Evolutionary conservation across 2,329 filamentous ascomycete genomes (phyloP).

Genomic region (Epichloe hybrida): DNA sequence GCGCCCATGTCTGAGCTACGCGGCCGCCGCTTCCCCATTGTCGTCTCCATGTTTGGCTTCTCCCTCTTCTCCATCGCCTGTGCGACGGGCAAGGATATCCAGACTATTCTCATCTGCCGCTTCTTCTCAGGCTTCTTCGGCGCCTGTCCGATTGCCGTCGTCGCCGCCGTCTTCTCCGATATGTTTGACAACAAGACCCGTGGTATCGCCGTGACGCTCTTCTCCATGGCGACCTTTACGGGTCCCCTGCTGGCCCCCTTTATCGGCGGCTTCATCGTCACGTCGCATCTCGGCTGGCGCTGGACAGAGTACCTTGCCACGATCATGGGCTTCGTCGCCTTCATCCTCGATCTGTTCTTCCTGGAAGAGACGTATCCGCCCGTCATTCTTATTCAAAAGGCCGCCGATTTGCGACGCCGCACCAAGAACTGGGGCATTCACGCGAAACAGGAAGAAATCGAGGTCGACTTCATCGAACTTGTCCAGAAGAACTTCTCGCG

Average conservation of each 20-base stretch:
- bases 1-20: slow-evolving; percentile 60
- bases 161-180: slow-evolving; percentile 58
- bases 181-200: slow-evolving; percentile 54
- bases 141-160: slow-evolving; percentile 53
- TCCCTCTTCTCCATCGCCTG: slow-evolving; percentile 53
- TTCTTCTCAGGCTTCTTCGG: slow-evolving; percentile 65
- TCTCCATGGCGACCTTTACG: slow-evolving; percentile 42
- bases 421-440: slow-evolving; percentile 59
- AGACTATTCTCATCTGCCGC: slow-evolving; percentile 55
- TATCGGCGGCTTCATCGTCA: slow-evolving; percentile 53
- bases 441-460: slow-evolving; percentile 59
- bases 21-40: slow-evolving; percentile 50
- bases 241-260: slow-evolving; percentile 56
- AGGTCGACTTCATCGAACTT: slow-evolving; percentile 50
- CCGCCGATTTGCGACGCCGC: slow-evolving; percentile 44
- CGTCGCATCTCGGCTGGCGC: slow-evolving; percentile 53
- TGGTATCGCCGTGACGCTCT: slow-evolving; percentile 33
- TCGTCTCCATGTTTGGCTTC: slow-evolving; percentile 54
- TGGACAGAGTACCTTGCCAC: slow-evolving; percentile 55
- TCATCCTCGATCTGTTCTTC: slow-evolving; percentile 46
- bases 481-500: slow-evolving; percentile 54
- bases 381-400: slow-evolving; percentile 48
- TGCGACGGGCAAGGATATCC: slow-evolving; percentile 53
- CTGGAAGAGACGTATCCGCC: slow-evolving; percentile 59
- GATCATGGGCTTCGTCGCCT: slow-evolving; percentile 50